A percentile compares a stretch with the other conserved stretches of the same genome.
phyloP scores from a whole-genome alignment of 169 alveolate species.

The Theileria annulata region DNA sequence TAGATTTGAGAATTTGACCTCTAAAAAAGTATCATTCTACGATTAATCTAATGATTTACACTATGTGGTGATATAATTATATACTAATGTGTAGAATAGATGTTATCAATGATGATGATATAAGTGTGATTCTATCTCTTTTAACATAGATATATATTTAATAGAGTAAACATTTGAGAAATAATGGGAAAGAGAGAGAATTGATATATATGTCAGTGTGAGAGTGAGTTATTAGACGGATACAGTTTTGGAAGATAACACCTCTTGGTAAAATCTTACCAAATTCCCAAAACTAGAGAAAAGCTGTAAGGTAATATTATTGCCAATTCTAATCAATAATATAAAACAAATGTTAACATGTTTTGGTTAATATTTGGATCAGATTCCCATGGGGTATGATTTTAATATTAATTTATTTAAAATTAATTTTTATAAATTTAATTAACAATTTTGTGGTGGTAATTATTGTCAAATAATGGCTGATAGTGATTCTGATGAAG shows the following conservation, averaged over 20 bases:
- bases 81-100: not conserved
- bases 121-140: not conserved
- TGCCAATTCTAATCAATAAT: no score
- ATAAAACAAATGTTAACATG: no score
- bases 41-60: constrained; percentile 17
- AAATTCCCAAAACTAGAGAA: not conserved
- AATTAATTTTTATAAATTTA: no score
- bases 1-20: constrained; percentile 42
- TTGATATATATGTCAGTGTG: not conserved
- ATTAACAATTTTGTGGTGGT: not conserved
- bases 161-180: not conserved
- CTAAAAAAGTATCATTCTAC: constrained; percentile 56
- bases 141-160: no score
- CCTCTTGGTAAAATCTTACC: not conserved
- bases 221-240: not conserved
- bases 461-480: not conserved
- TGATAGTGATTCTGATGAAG: not conserved
- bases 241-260: not conserved
- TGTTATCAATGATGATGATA: not conserved
- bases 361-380: not conserved
- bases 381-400: not conserved
- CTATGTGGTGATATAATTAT: not conserved
- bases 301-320: no score
- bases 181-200: not conserved
- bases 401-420: no score